Conservation (phyloP, 192 early-diverging fungal species). For the Coemansia interrupta region DNA sequence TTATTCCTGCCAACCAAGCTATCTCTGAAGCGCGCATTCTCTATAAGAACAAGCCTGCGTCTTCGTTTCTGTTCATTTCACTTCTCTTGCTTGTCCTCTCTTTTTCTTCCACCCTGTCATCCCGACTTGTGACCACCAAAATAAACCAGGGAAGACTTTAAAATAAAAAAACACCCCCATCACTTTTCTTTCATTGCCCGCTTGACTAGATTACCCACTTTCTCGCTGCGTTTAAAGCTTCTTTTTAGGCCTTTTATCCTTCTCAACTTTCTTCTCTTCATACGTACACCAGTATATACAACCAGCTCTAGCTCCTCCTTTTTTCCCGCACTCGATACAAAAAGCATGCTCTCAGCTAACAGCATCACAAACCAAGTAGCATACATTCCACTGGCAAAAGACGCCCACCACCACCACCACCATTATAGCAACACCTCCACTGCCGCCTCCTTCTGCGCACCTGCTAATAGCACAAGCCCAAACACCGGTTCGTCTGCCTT, state of each 20-base stretch:
- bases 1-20: conserved; percentile 1
- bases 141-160: conserved; percentile 1
- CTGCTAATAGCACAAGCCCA: too few relatives aligned
- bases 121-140: conserved; percentile 6
- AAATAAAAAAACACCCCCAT: background rate
- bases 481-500: background rate
- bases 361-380: conserved; percentile 20
- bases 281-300: conserved; percentile 4
- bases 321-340: background rate
- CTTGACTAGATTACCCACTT: conserved; percentile 3
- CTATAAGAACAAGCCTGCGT: background rate
- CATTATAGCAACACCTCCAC: background rate
- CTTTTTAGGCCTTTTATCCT: conserved; percentile 3
- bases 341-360: conserved; percentile 43
- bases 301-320: background rate
- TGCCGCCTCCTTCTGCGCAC: background rate
- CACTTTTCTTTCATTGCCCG: conserved; percentile 6
- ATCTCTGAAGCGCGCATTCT: conserved; percentile 6
- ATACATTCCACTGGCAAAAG: conserved; percentile 2
- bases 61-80: too few relatives aligned
- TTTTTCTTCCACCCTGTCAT: background rate
- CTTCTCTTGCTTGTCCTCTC: conserved; percentile 3
- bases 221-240: conserved; percentile 1
- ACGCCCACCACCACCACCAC: conserved; percentile 7
- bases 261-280: conserved; percentile 2